Conservation (phyloP, 306 rosid genomes). For the Prunus mira region DNA sequence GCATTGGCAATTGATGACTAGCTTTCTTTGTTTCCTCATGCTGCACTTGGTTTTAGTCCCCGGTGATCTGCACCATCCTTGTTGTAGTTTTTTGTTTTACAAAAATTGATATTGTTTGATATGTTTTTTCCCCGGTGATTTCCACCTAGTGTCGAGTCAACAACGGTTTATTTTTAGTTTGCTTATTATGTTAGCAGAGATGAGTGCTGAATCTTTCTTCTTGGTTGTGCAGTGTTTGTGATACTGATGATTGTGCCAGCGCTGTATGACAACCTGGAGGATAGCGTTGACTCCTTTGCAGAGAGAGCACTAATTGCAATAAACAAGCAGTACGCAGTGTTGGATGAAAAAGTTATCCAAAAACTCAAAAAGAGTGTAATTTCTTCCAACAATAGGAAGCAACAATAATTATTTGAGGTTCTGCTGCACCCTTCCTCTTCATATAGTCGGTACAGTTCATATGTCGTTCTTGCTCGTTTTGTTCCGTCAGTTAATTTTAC, state of each 20-base stretch:
- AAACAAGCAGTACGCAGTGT: conserved; percentile 22
- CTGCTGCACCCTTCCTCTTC: not conserved
- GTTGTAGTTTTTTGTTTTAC: not conserved
- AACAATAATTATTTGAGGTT: conserved; percentile 6
- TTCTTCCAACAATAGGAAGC: conserved; percentile 5
- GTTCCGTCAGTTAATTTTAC: not conserved
- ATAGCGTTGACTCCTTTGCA: conserved; percentile 38
- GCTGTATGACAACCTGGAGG: conserved; percentile 49
- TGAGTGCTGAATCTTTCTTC: not conserved
- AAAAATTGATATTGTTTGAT: not conserved
- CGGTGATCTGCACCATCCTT: not conserved
- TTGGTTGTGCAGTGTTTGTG: conserved; percentile 37
- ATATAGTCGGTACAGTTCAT: not conserved
- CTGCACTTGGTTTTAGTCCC: not conserved
- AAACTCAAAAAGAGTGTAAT: conserved; percentile 10
- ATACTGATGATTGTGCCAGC: conserved; percentile 44
- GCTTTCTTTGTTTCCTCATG: no score
- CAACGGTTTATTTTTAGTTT: no score
- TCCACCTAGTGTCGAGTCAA: no score
- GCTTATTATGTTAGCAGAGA: not conserved
- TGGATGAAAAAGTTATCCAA: conserved; percentile 31
- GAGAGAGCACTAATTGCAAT: conserved; percentile 34
- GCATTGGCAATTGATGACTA: no score
- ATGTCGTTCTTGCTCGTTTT: not conserved
- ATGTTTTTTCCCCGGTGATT: not conserved